Conservation (phyloP, 225 moss, liverwort and hornwort species). For the Straminergon stramineum region DNA sequence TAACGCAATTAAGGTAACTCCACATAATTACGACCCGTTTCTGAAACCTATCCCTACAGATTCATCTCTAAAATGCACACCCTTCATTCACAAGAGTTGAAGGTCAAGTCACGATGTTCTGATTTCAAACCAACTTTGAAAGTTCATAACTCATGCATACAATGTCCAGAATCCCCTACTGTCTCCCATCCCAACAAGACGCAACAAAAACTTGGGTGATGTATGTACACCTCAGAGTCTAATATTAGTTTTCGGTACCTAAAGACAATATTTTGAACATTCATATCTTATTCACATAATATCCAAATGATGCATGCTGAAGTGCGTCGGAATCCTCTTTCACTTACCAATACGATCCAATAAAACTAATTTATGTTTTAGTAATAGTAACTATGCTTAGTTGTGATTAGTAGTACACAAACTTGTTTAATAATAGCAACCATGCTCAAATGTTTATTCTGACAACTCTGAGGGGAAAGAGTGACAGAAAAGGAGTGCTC, state of each 20-base stretch:
- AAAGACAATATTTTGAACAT: neutral
- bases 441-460: neutral
- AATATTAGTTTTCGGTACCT: neutral
- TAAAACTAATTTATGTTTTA: neutral
- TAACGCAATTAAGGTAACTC: neutral
- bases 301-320: neutral
- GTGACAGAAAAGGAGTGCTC: too few relatives aligned
- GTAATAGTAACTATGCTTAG: neutral
- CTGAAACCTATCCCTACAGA: too few relatives aligned
- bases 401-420: neutral
- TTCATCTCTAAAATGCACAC: too few relatives aligned
- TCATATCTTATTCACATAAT: neutral
- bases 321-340: neutral
- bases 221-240: neutral
- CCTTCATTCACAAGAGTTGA: neutral
- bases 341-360: neutral
- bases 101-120: neutral
- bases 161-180: neutral
- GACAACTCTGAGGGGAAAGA: rapidly evolving
- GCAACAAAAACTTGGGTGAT: neutral
- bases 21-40: neutral
- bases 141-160: neutral
- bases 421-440: neutral
- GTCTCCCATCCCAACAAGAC: neutral
- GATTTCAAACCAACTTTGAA: neutral